Base-by-base conservation (phyloP, 2,329 filamentous ascomycete genomes). In the Colletotrichum sojae region DNA sequence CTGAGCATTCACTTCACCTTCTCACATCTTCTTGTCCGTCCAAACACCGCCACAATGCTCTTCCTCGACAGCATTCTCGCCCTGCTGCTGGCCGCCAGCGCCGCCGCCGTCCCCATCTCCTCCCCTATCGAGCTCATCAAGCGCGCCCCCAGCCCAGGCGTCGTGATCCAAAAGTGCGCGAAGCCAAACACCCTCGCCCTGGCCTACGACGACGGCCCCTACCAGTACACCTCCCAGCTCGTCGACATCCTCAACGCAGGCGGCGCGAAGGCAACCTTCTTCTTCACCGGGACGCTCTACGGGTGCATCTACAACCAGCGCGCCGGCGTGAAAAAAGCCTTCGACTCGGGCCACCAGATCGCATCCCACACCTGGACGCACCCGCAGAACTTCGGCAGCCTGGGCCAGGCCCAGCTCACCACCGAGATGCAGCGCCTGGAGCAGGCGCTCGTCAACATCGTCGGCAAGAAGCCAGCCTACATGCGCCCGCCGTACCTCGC, bases 301-400 rank as follows among this genome's bases (percentile, higher is more conserved):
- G 84, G 81, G 8, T 86, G 84, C 72, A 84, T 86, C 73, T 86
- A 85, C 75, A 82, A 83, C 71, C 85, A 85, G 75, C 76, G 78
- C 12, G 78, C 79, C 12, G 84, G 86, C n/a, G 85, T 90, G 66
- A 85, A 87, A 75, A 84, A 85, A 70, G 84, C 86, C 9, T 85
- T 79, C 70, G 79, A 79, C 5, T 80, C 81, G 1, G 86, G 86
- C 4, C 86, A 88, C 72, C 86, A 88, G 73, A 78, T 88, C 46
- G 83, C 84, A 12, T 85, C 84, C 2, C 86, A 88, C 73, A 86
- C 85, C 2, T 88, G 85, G 85, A 83, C 83, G 1, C 86, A 88
- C 72, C 76, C 78, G 9, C 79, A 84, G 25, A 75, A 73, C 73
- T 80, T 86, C 70, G 82, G 78, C 66, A 78, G 75, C 66, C 76